Evolutionary conservation across 2,329 filamentous ascomycete species (phyloP).

Genomic region (Phymatotrichopsis omnivora): DNA sequence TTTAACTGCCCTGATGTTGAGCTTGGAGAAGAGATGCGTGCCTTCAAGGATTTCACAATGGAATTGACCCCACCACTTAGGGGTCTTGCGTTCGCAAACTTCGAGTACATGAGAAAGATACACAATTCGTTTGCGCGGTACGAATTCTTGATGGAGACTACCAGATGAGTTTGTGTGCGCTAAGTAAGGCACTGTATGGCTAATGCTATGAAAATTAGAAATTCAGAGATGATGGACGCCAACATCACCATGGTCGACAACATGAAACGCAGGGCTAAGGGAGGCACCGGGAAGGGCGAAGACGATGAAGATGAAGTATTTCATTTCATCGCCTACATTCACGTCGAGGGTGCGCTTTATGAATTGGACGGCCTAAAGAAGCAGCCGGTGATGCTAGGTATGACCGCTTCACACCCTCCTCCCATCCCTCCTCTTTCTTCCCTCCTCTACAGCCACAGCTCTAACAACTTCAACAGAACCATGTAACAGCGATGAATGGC

Average conservation of each 20-base stretch:
- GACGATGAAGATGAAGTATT: conserved; percentile 53
- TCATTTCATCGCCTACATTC: conserved; percentile 86
- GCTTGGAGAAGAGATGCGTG: conserved; percentile 58
- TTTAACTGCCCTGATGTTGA: conserved; percentile 64
- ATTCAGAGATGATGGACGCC: neutral
- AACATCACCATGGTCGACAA: conserved; percentile 6
- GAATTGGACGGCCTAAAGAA: conserved; percentile 76
- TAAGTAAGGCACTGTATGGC: too few species aligned
- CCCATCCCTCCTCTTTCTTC: conserved; percentile 14
- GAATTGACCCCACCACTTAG: conserved; percentile 60
- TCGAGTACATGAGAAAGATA: conserved; percentile 64
- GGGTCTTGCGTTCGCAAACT: conserved; percentile 63
- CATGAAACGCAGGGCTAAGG: conserved; percentile 31
- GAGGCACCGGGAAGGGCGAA: conserved; percentile 38
- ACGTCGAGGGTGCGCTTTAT: conserved; percentile 65
- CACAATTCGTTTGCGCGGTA: conserved; percentile 89
- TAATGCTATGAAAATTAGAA: too few species aligned
- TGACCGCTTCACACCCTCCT: too few species aligned
- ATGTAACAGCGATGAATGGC: conserved; percentile 51
- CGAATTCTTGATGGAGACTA: too few species aligned
- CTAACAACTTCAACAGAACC: conserved; percentile 30
- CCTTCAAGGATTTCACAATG: conserved; percentile 64
- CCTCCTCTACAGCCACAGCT: conserved; percentile 11
- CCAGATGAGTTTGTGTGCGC: conserved; percentile 42
- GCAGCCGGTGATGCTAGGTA: conserved; percentile 56